Evolutionary conservation across 805 yeast species (phyloP), one percentile per base, ranked within the genome.

Genomic region (Candida ovalis): DNA sequence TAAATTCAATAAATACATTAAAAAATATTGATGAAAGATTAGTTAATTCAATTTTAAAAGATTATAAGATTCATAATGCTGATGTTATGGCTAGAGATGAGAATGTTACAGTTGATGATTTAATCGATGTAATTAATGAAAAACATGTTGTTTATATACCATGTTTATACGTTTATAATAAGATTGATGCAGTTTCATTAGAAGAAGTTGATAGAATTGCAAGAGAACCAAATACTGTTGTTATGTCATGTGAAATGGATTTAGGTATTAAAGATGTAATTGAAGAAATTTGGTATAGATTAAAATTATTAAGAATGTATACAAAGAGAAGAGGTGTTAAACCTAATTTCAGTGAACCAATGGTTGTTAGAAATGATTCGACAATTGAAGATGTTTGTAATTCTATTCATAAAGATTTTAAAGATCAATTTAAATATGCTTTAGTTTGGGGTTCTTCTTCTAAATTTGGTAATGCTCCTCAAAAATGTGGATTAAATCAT

Each of bases 371-470:
- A 58, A 77, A 75, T 47, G 78, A 82, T 46, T 84, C 95, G 6
- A 75, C 94, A 1, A 80, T 92, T 45, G 92, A 85, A 55, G 89
- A 84, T 55, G 88, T 92, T 25, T 92, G 99, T 72, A 91, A 92
- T 62, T 78, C 94, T 12, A 85, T 92, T 53, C 98, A 92, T 65
- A 79, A 96, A 57, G 97, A 91, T 60, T 86, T 92, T 75, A 91
- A 90, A 62, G 83, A 86, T 54, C 88, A 86, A 60, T 92, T 94
- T 75, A 88, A 90, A 65, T 90, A 91, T 64, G 98, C 98, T 0
- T 69, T 90, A 60, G 97, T 92, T 5, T 92, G 98, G 97, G 99
- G 99, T 0, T 82, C 91, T 1, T 84, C 95, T 42, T 86, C 97
- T 6, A 94, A 94, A 65, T 65, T 64, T 38, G 70, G 70, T 17